A percentile compares a stretch with the other conserved stretches of the same genome.
phyloP scores from a whole-genome alignment of 2,329 filamentous ascomycete species.

The Apiospora aurea region DNA sequence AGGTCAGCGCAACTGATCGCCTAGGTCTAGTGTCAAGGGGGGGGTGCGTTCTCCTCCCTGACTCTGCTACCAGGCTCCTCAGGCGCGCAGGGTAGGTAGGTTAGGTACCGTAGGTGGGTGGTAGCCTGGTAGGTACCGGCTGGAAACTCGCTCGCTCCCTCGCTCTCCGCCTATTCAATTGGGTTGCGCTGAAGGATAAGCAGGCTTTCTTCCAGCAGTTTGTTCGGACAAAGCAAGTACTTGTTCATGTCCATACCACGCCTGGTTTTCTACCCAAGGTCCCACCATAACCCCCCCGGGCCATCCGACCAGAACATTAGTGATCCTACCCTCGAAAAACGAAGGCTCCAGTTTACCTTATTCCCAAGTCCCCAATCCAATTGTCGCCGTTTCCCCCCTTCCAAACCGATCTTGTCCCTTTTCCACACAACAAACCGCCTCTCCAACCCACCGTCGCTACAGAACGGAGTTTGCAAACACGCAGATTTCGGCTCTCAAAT shows the following conservation, averaged over 20 bases:
- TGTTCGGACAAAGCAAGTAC: slow-evolving; percentile 1
- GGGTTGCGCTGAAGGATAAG: slow-evolving; percentile 12
- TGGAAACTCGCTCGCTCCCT: not conserved
- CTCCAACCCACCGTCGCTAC: slow-evolving; percentile 12
- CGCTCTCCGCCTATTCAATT: slow-evolving; percentile 6
- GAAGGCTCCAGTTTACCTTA: slow-evolving; percentile 22
- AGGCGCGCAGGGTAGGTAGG: too few relatives aligned
- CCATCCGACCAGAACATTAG: slow-evolving; percentile 29
- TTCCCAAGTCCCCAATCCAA: slow-evolving; percentile 21
- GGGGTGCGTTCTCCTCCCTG: slow-evolving; percentile 3
- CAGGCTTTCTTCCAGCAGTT: slow-evolving; percentile 17
- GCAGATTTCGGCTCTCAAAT: slow-evolving; percentile 15
- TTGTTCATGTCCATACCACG: not conserved
- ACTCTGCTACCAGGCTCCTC: not conserved
- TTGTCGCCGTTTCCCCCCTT: slow-evolving; percentile 19
- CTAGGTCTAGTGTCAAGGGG: slow-evolving; percentile 4
- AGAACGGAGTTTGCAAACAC: slow-evolving; percentile 9
- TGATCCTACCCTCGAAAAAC: slow-evolving; percentile 27
- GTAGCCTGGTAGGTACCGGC: not conserved
- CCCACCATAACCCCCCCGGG: slow-evolving; percentile 27
- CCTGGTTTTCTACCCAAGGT: slow-evolving; percentile 8
- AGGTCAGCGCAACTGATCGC: slow-evolving; percentile 8
- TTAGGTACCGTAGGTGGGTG: not conserved
- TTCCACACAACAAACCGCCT: slow-evolving; percentile 21
- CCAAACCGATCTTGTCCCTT: slow-evolving; percentile 13